A percentile compares a stretch with the other conserved stretches of the same genome.
These are phyloP conservation scores for Colletotrichum truncatum DNA, from an alignment of 2,329 filamentous ascomycete genomes.

Conservation along the genomic window DNA sequence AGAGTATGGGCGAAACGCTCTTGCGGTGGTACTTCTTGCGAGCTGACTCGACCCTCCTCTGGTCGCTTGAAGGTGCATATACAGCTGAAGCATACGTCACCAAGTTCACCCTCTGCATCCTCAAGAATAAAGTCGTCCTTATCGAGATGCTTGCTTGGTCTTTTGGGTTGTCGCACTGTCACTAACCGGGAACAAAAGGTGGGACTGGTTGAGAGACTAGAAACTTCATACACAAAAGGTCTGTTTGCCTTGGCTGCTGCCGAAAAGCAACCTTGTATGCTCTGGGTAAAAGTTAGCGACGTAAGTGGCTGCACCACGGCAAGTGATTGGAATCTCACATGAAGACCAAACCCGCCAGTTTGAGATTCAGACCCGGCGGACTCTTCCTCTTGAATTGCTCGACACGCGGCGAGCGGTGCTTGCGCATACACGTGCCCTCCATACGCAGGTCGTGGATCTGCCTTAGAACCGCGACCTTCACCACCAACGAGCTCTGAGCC, in stretches of 20 bases:
- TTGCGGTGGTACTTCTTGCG: conserved; percentile 53
- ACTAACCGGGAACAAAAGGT: conserved; percentile 61
- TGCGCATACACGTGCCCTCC: conserved; percentile 49
- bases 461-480: conserved; percentile 18
- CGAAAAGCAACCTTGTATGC: conserved; percentile 66
- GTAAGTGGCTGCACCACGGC: too few species aligned
- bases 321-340: conserved; percentile 41
- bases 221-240: conserved; percentile 62
- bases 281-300: conserved; percentile 43
- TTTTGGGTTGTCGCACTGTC: conserved; percentile 46
- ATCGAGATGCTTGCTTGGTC: conserved; percentile 4
- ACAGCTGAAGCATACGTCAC: conserved; percentile 58
- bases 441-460: conserved; percentile 37
- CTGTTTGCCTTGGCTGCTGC: conserved; percentile 55
- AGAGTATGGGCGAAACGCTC: conserved; percentile 53
- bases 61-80: conserved; percentile 61
- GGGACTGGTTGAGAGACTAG: conserved; percentile 52
- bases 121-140: conserved; percentile 30
- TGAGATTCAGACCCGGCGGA: conserved; percentile 11
- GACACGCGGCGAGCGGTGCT: conserved; percentile 41
- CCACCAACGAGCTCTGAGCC: conserved; percentile 25
- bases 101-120: conserved; percentile 49
- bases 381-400: conserved; percentile 40
- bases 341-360: conserved; percentile 42
- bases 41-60: conserved; percentile 43